Conservation (phyloP, 139 green algal genomes). For the Coccomyxa sp. region DNA sequence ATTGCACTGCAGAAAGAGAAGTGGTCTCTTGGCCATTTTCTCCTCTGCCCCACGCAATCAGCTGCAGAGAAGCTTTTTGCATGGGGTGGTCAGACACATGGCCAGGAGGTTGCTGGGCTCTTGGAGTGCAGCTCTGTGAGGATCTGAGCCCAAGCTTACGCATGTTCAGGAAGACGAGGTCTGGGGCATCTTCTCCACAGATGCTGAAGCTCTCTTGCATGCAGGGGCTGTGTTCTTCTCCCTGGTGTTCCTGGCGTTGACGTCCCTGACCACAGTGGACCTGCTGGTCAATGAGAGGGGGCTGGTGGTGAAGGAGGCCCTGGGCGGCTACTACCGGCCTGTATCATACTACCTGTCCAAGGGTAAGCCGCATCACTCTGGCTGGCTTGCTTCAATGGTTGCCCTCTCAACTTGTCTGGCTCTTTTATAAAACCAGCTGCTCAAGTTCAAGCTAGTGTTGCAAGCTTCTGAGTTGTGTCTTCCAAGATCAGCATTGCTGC, state of each 20-base stretch:
- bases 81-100: too few species aligned
- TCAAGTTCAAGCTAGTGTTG: neutral
- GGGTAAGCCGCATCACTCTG: conserved; percentile 4
- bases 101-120: too few species aligned
- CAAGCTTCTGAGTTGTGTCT: neutral
- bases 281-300: conserved; percentile 53
- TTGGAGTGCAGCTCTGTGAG: too few species aligned
- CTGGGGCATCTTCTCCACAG: neutral
- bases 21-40: too few species aligned
- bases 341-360: conserved; percentile 58
- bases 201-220: too few species aligned
- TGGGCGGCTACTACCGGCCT: conserved; percentile 55
- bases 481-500: too few species aligned
- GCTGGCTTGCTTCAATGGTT: neutral
- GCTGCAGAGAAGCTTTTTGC: too few species aligned
- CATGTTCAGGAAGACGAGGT: too few species aligned
- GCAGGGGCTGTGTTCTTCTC: conserved; percentile 77
- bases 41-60: too few species aligned
- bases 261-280: conserved; percentile 67
- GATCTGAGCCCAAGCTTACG: too few species aligned
- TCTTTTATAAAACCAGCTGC: neutral
- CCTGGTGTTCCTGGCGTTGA: conserved; percentile 72
- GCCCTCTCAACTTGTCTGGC: neutral
- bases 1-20: too few species aligned
- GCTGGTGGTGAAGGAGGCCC: conserved; percentile 45